A percentile compares a stretch with the other conserved stretches of the same genome.
These are phyloP conservation scores for Teratosphaeria viscida DNA, from an alignment of 2,329 filamentous ascomycete genomes.

Conservation along the genomic window DNA sequence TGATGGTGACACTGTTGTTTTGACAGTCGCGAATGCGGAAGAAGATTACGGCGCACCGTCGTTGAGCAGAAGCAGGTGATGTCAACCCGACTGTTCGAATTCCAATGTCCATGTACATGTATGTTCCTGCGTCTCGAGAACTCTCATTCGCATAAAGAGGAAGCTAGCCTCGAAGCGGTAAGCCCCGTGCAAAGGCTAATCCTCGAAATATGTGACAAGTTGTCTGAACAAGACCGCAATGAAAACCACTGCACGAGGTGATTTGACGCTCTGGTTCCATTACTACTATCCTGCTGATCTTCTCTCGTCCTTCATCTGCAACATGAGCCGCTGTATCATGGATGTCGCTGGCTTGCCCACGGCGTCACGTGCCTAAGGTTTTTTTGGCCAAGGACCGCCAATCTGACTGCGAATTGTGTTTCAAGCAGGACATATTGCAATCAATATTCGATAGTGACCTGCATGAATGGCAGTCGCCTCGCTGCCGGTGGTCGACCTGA, in stretches of 20 bases:
- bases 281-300: too few species aligned
- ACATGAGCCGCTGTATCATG: too few species aligned
- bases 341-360: not conserved
- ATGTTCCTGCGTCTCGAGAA: not conserved
- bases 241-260: not conserved
- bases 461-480: not conserved
- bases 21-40: not conserved
- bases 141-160: not conserved
- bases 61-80: not conserved
- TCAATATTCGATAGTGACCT: not conserved
- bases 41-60: not conserved
- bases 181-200: not conserved
- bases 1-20: not conserved
- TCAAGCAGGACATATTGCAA: not conserved
- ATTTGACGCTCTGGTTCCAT: too few species aligned
- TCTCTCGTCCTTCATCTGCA: too few species aligned
- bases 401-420: not conserved
- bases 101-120: not conserved
- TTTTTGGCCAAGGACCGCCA: not conserved
- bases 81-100: not conserved
- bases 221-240: not conserved
- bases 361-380: not conserved
- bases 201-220: not conserved
- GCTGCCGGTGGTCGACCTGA: not conserved
- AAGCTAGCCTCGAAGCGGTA: not conserved